Evolutionary conservation across 768 basidiomycete genomes (phyloP).

Genomic region (Rhizopogon rudus): DNA sequence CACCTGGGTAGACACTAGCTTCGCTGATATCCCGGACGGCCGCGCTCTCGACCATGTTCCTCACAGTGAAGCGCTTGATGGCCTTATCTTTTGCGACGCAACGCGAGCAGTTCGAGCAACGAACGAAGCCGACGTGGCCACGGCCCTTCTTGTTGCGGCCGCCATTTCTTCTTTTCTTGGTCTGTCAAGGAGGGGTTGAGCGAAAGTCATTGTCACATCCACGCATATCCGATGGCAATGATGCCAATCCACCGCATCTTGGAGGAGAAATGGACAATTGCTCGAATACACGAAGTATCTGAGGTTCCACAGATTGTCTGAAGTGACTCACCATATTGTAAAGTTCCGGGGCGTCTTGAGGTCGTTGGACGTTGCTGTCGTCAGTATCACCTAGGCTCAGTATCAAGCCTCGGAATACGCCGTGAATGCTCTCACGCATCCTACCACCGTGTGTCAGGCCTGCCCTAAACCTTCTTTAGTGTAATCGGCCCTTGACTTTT

Average conservation of each 20-base stretch:
- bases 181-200: constrained; percentile 42
- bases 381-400: constrained; percentile 5
- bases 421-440: constrained; percentile 16
- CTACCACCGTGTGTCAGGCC: constrained; percentile 5
- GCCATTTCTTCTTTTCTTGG: constrained; percentile 98
- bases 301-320: not conserved
- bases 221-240: constrained; percentile 2
- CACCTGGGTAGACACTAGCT: constrained; percentile 88
- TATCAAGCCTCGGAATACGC: constrained; percentile 15
- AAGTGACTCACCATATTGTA: constrained; percentile 26
- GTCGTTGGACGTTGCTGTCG: constrained; percentile 12
- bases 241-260: not conserved
- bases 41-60: constrained; percentile 99
- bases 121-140: constrained; percentile 90
- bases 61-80: constrained; percentile 98
- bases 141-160: constrained; percentile 99
- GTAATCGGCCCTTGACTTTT: no score
- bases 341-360: constrained; percentile 16
- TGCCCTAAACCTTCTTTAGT: constrained; percentile 18
- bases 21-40: constrained; percentile 97
- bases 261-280: not conserved
- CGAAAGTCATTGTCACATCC: not conserved
- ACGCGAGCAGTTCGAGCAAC: constrained; percentile 99
- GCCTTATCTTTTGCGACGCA: constrained; percentile 99
- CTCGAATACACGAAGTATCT: not conserved